phyloP scores from a whole-genome alignment of 2,329 filamentous ascomycete genomes.

The Basipetospora chlamydospora region DNA sequence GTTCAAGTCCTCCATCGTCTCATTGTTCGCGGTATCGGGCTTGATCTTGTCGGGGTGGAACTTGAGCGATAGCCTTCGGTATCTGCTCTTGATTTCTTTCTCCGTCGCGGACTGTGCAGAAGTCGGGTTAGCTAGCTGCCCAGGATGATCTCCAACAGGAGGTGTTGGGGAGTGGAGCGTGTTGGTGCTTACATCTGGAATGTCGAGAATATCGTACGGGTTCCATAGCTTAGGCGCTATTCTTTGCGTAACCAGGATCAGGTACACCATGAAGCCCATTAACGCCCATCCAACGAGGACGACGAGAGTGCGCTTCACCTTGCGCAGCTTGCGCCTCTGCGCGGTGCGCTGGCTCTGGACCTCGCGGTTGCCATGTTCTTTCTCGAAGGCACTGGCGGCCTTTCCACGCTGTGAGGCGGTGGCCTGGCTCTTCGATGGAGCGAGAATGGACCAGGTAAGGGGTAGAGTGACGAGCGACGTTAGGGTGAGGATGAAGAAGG shows the following conservation, averaged over 20 bases:
- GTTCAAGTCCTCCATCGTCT: constrained; percentile 74
- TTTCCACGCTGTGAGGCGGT: constrained; percentile 71
- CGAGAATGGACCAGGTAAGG: constrained; percentile 76
- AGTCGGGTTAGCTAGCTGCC: constrained; percentile 6
- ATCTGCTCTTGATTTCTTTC: constrained; percentile 83
- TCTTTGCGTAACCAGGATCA: constrained; percentile 67
- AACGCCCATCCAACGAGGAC: constrained; percentile 65
- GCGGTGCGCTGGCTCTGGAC: constrained; percentile 71
- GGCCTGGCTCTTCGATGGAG: constrained; percentile 61
- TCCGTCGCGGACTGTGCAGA: constrained; percentile 56
- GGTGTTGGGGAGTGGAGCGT: too few species aligned
- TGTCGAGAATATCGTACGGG: constrained; percentile 84
- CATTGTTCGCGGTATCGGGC: constrained; percentile 73
- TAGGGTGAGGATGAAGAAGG: constrained; percentile 93
- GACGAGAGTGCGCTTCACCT: constrained; percentile 68
- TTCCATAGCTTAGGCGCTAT: constrained; percentile 75
- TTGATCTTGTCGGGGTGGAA: constrained; percentile 87
- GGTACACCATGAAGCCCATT: constrained; percentile 83
- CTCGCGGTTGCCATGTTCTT: constrained; percentile 61
- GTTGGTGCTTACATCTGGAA: constrained; percentile 61
- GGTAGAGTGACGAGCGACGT: constrained; percentile 77
- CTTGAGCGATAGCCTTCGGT: constrained; percentile 72
- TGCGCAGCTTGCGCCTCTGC: constrained; percentile 80
- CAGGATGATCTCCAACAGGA: too few species aligned
- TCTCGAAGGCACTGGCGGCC: constrained; percentile 53